Conservation (phyloP, 768 basidiomycete genomes). For the Mycena vulgaris region DNA sequence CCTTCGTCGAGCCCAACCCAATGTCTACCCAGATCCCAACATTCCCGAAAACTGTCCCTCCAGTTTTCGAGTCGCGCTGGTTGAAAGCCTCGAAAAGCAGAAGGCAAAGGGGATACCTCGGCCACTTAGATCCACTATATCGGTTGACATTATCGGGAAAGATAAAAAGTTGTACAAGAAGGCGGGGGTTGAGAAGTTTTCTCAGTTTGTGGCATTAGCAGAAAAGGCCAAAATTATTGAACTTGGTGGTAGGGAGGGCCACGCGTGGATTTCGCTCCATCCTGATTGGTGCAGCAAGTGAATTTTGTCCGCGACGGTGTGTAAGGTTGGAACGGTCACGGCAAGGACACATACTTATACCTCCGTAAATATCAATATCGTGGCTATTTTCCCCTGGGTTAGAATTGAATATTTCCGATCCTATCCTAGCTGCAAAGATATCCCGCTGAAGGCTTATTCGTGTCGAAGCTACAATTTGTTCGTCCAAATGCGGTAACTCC, state of each 20-base stretch:
- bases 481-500: no score
- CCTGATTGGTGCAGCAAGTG: neutral
- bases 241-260: neutral
- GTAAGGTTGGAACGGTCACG: no score
- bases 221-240: conserved; percentile 39
- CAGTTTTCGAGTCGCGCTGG: conserved; percentile 52
- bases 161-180: conserved; percentile 51
- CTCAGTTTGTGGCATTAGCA: conserved; percentile 58
- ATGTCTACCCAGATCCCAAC: neutral
- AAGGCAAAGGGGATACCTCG: conserved; percentile 49
- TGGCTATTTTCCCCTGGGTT: no score
- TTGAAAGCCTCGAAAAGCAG: conserved; percentile 50
- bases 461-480: no score
- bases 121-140: conserved; percentile 58
- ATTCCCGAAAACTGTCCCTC: conserved; percentile 34
- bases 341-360: no score
- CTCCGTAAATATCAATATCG: no score
- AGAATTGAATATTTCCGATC: no score
- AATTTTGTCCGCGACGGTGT: no score
- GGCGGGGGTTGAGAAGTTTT: conserved; percentile 59
- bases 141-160: conserved; percentile 47
- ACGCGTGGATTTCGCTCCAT: neutral
- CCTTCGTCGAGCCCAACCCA: neutral
- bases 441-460: no score
- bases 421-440: no score